Evolutionary conservation across 2,329 filamentous ascomycete genomes (phyloP), one percentile per base, ranked within the genome.

Genomic region (Colletotrichum sp.): DNA sequence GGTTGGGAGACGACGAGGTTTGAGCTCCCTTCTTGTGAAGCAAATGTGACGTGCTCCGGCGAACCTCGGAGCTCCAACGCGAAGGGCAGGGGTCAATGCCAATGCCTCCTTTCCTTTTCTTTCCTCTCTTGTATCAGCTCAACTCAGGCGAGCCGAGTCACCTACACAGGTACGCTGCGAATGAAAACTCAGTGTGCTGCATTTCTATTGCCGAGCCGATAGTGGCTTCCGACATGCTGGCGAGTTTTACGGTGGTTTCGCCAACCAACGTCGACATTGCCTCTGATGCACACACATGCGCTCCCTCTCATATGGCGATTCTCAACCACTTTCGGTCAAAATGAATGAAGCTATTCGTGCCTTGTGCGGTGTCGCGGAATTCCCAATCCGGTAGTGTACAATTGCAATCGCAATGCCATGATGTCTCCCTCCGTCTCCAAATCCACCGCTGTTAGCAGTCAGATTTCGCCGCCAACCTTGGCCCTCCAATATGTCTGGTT

Each of bases 381-480:
- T 24, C 43, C 10, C n/a, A 12, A 52, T 52, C 43, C n/a, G n/a
- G 12, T 21, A 52, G 43, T 52, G n/a, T 52, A 52, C 43, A 52
- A 13, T 13, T 52, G 43, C 43, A 21, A 24, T 52, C n/a, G 43
- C 43, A 52, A 13, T 32, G 60, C 28, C 60, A 16, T 64, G 60
- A 7, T 39, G n/a, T 24, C 60, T 34, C n/a, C 12, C 10, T 26
- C 57, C 26, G 57, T n/a, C 59, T 14, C 18, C 59, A 34, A 30
- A 21, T 18, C 30, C 30, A 60, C 61, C 9, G 30, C 30, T 64
- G 10, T 14, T 18, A 61, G 32, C 21, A 14, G 18, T 74, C 65
- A 88, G 80, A 84, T 89, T 80, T 92, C 90, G 14, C 90, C 90
- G 13, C 91, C 90, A 72, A 92, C 82, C 36, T 87, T 85, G 78